Conservation (phyloP, 2,329 filamentous ascomycete species). For the Phaeophleospora eucalypticola region DNA sequence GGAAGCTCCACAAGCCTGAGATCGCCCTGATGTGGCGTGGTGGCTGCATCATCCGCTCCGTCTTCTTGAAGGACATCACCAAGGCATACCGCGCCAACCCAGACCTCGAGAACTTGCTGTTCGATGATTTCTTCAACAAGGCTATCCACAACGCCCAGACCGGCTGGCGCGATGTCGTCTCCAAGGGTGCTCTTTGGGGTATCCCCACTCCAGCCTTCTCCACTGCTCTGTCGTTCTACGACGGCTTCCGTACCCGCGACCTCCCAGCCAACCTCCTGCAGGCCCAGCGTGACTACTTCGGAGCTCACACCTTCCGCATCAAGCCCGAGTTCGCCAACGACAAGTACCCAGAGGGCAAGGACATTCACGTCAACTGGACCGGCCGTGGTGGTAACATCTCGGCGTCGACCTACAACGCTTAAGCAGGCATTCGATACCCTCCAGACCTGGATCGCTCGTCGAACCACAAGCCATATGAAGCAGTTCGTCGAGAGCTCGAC, state of each 20-base stretch:
- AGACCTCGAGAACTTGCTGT: slow-evolving; percentile 95
- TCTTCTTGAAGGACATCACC: slow-evolving; percentile 99
- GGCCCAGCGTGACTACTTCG: slow-evolving; percentile 99
- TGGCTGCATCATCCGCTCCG: slow-evolving; percentile 98
- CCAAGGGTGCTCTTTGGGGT: slow-evolving; percentile 88
- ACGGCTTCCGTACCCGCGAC: slow-evolving; percentile 95
- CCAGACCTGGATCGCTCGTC: not conserved
- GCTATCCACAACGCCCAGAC: slow-evolving; percentile 92
- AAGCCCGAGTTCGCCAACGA: slow-evolving; percentile 49
- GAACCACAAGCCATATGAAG: not conserved
- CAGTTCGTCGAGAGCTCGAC: not conserved
- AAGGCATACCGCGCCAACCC: slow-evolving; percentile 91
- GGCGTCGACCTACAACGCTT: slow-evolving; percentile 96
- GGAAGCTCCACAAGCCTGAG: slow-evolving; percentile 99
- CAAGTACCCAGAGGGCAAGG: slow-evolving; percentile 74
- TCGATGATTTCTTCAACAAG: slow-evolving; percentile 99
- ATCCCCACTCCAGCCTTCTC: slow-evolving; percentile 96
- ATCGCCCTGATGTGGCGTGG: slow-evolving; percentile 99
- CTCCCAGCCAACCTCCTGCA: slow-evolving; percentile 97
- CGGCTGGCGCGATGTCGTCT: slow-evolving; percentile 86
- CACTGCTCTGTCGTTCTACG: slow-evolving; percentile 96
- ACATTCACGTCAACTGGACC: slow-evolving; percentile 99
- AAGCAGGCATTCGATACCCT: slow-evolving; percentile 38
- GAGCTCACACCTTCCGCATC: slow-evolving; percentile 56
- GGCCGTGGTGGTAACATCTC: slow-evolving; percentile 95